Percentiles rank a stretch among this genome's conserved stretches.
Evolutionary conservation across 495 filamentous ascomycete species (phyloP).

Genomic region (Cladorrhinum samala): DNA sequence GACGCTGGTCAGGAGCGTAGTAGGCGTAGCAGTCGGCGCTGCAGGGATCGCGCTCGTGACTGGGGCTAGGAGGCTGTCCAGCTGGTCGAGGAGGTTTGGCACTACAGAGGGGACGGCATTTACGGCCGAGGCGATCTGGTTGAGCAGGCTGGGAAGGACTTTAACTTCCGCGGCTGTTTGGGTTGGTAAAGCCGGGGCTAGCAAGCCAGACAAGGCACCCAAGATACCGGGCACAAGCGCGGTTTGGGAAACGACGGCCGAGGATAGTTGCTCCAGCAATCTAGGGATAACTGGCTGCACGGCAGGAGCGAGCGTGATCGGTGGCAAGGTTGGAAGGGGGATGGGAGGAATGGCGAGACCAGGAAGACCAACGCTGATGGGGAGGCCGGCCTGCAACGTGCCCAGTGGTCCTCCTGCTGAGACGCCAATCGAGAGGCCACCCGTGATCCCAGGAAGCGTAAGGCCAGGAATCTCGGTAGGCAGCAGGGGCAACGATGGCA

Average conservation of each 20-base stretch:
- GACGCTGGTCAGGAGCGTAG: not conserved
- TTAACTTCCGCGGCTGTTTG: too few relatives aligned
- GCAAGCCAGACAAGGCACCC: not conserved
- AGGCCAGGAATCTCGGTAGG: not conserved
- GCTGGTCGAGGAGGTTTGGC: not conserved
- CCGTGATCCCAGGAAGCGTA: not conserved
- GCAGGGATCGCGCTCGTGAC: not conserved
- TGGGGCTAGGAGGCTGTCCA: not conserved
- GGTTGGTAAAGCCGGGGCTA: not conserved
- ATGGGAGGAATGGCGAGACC: not conserved
- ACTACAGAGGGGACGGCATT: not conserved
- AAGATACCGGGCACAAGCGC: not conserved
- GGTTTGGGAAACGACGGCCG: not conserved
- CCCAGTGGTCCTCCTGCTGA: not conserved
- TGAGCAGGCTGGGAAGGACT: conserved; percentile 1
- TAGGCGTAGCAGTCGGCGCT: not conserved
- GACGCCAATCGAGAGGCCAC: not conserved
- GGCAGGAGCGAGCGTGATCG: not conserved
- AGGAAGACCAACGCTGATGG: not conserved
- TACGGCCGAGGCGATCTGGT: not conserved
- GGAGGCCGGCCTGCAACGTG: not conserved
- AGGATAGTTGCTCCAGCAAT: not conserved
- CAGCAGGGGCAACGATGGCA: too few relatives aligned
- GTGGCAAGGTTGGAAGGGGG: not conserved
- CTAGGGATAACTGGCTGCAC: not conserved